Conservation (phyloP, 768 basidiomycete species). For the Mycena epipterygia region DNA sequence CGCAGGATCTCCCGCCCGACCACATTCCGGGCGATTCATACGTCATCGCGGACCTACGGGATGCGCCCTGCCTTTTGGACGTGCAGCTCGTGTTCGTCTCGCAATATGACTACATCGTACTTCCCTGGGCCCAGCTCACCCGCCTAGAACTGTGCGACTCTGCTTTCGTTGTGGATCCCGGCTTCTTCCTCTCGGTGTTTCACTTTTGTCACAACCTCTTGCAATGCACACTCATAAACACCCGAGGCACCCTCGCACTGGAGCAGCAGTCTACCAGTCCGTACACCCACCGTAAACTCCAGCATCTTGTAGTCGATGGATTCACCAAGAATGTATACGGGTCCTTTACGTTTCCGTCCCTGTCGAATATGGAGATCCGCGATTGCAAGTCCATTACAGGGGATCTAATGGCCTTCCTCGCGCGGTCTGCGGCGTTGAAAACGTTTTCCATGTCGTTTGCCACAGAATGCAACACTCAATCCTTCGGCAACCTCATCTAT, state of each 20-base stretch:
- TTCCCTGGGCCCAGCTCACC: background rate
- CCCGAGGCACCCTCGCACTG: background rate
- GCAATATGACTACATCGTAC: background rate
- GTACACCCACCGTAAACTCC: background rate
- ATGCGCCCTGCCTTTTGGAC: background rate
- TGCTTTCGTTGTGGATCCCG: background rate
- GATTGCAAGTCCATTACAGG: background rate
- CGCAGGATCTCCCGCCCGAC: background rate
- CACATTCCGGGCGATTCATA: background rate
- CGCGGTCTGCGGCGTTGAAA: background rate
- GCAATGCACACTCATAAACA: background rate
- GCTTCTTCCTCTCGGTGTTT: background rate
- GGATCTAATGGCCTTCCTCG: background rate
- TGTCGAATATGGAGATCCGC: background rate
- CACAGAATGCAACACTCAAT: background rate
- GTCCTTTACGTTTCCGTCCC: background rate
- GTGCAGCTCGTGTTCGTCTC: background rate
- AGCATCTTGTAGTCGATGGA: background rate
- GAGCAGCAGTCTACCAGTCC: background rate
- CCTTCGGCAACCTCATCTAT: background rate
- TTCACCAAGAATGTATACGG: background rate
- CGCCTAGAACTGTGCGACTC: background rate
- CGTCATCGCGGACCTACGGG: background rate
- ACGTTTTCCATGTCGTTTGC: background rate
- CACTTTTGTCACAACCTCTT: background rate